Evolutionary conservation across 352 stramenopile genomes (phyloP), one percentile per base, ranked within the genome.

Genomic region (Phytophthora cactorum): DNA sequence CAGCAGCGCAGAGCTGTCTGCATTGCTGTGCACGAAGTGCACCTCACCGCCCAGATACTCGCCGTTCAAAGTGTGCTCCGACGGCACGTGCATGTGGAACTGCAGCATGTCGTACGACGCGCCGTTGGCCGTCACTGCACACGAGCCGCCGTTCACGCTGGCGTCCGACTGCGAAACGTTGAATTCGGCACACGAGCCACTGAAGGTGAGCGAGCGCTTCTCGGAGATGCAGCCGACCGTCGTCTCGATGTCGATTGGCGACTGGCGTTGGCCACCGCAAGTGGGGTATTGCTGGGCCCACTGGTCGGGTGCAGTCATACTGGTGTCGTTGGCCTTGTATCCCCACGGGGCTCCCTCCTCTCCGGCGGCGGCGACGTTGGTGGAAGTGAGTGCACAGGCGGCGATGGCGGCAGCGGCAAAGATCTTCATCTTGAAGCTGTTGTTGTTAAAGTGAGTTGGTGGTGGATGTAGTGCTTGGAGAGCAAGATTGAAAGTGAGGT

Each of bases 241-340:
- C 0, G 49, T 58, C n/a, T 46, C 25, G 56, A 82, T 74, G 25
- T 82, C 68, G 54, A 82, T 75, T 12, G 74, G 74, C 12, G 74
- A 82, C 59, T 82, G 74, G 15, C 60, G 51, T 15, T 47, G 28
- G 3, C 74, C 70, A 31, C 36, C 60, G 54, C 70, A 79, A 9
- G 52, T 61, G 0, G 44, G 28, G 32, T 55, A 63, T 22, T 41
- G 25, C 10, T 55, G 36, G 4, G 25, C 44, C 56, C 56, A 63
- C 17, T 55, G 44, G 7, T 15, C 25, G 15, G 44, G 31, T 4
- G n/a, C 32, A 2, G 34, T 31, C 56, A 63, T 63, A 15, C 31
- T 54, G 44, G 43, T 47, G 15, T 63, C 55, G 29, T 63, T 63
- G 45, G 43, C 8, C 17, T 59, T 59, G 60, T 79, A 79, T n/a